These are phyloP conservation scores for Teratosphaeriaceae sp. DNA, from an alignment of 2,329 filamentous ascomycete genomes.

Conservation along the genomic window DNA sequence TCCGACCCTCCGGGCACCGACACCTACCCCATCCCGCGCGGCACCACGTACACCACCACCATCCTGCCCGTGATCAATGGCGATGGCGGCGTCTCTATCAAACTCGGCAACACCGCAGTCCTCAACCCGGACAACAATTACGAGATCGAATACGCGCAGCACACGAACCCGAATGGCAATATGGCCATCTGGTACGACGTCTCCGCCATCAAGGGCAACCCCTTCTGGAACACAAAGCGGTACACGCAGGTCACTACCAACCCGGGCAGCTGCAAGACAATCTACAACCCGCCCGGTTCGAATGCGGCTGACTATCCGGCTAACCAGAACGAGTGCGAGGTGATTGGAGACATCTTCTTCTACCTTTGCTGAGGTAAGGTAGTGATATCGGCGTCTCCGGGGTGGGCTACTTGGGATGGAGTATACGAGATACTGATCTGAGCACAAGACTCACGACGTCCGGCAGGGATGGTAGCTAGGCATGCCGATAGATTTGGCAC, in stretches of 20 bases:
- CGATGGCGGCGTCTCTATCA: conserved; percentile 3
- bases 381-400: no score
- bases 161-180: background rate
- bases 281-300: background rate
- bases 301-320: background rate
- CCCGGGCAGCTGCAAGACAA: background rate
- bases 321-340: background rate
- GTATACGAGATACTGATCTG: no score
- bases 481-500: no score
- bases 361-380: conserved; percentile 1
- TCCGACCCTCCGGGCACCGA: background rate
- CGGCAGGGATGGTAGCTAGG: no score
- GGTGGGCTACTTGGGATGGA: no score
- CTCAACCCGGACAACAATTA: background rate
- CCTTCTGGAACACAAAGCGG: background rate
- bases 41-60: background rate
- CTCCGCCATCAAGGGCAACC: conserved; percentile 1
- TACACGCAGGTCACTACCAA: conserved; percentile 1
- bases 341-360: background rate
- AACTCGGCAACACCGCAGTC: background rate
- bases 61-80: conserved; percentile 2
- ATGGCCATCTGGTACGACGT: conserved; percentile 4
- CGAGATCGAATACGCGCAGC: conserved; percentile 1
- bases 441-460: no score
- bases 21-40: conserved; percentile 4